Evolutionary conservation across 73 alveolate genomes (phyloP).

Genomic region (Tetrahymena borealis): DNA sequence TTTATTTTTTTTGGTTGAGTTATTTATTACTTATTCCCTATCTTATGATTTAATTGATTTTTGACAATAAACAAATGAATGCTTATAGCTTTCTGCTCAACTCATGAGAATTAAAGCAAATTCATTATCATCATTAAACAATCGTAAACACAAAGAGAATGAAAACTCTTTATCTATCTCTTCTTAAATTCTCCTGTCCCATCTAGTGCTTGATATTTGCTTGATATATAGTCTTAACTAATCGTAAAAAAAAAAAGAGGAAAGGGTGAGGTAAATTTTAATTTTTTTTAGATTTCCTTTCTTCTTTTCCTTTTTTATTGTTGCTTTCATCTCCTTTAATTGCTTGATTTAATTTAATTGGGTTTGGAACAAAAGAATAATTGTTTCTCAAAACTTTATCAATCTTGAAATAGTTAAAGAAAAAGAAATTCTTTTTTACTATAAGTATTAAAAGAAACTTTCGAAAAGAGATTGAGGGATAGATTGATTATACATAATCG

Average conservation of each 20-base stretch:
- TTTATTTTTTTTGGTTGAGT: background rate
- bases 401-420: too few relatives aligned
- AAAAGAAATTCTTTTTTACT: too few relatives aligned
- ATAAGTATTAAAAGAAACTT: background rate
- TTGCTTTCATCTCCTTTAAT: too few relatives aligned
- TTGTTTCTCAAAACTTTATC: too few relatives aligned
- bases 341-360: too few relatives aligned
- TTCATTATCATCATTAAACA: background rate
- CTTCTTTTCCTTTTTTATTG: background rate
- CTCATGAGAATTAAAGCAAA: background rate
- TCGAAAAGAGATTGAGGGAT: background rate
- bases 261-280: background rate
- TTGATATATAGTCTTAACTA: too few relatives aligned
- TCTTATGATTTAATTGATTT: background rate
- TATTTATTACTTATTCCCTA: background rate
- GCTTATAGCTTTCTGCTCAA: background rate
- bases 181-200: background rate
- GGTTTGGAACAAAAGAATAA: too few relatives aligned
- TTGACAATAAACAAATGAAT: background rate
- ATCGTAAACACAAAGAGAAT: background rate
- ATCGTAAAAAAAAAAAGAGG: too few relatives aligned
- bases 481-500: background rate
- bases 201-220: background rate
- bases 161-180: background rate
- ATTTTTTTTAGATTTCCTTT: too few relatives aligned